Evolutionary conservation across 164 flowering plant genomes (phyloP).

Genomic region (Vitis labrusca): DNA sequence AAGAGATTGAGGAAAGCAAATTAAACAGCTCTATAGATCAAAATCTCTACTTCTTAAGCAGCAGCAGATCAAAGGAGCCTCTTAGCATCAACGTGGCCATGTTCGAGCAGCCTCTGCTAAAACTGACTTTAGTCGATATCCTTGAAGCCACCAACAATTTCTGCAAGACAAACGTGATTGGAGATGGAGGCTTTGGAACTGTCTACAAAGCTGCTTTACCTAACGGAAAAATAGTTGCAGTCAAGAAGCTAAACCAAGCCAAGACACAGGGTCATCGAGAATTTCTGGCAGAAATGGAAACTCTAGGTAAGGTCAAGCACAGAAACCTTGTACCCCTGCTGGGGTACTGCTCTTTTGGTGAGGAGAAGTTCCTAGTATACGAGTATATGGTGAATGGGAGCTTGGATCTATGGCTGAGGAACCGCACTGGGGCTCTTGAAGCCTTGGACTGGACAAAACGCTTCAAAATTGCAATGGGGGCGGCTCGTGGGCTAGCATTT

Average conservation of each 20-base stretch:
- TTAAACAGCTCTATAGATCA: slow-evolving; percentile 39
- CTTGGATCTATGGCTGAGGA: slow-evolving; percentile 75
- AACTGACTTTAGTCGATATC: slow-evolving; percentile 59
- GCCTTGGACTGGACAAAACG: slow-evolving; percentile 65
- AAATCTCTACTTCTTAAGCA: slow-evolving; percentile 51
- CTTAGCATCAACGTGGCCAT: slow-evolving; percentile 75
- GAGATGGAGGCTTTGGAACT: slow-evolving; percentile 87
- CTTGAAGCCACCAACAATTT: slow-evolving; percentile 72
- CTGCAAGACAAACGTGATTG: slow-evolving; percentile 74
- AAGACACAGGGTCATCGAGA: slow-evolving; percentile 78
- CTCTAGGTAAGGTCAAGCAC: slow-evolving; percentile 79
- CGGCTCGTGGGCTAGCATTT: slow-evolving; percentile 77
- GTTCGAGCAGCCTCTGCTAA: slow-evolving; percentile 80
- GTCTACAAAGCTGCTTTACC: slow-evolving; percentile 69
- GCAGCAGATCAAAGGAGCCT: slow-evolving; percentile 74
- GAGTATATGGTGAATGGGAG: slow-evolving; percentile 85
- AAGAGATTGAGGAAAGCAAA: slow-evolving; percentile 43
- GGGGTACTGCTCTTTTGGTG: slow-evolving; percentile 75
- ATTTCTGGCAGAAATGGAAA: slow-evolving; percentile 84
- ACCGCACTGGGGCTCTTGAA: slow-evolving; percentile 51
- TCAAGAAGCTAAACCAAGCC: slow-evolving; percentile 76
- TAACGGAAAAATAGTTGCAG: slow-evolving; percentile 62
- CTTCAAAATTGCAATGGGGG: slow-evolving; percentile 61
- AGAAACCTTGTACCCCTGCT: slow-evolving; percentile 68
- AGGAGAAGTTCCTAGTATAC: slow-evolving; percentile 76